Evolutionary conservation across 768 basidiomycete genomes (phyloP).

Genomic region (Xerocomellus amylosporus): DNA sequence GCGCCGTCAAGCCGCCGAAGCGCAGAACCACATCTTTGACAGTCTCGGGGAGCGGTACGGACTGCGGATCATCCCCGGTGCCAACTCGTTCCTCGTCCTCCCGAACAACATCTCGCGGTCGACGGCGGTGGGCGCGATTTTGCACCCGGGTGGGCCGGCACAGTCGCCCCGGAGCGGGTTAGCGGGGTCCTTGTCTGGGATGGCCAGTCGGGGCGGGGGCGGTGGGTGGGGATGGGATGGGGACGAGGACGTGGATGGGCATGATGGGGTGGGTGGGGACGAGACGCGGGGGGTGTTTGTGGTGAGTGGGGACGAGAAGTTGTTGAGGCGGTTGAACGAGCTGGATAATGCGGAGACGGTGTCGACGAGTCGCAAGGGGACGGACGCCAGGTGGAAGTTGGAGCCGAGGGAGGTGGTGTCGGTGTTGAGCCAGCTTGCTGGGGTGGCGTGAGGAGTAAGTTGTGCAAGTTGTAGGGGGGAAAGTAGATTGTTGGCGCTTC

Average conservation of each 20-base stretch:
- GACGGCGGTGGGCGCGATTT: conserved; percentile 78
- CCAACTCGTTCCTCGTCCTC: conserved; percentile 76
- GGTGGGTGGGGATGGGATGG: neutral
- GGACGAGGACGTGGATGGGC: neutral
- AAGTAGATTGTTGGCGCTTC: neutral
- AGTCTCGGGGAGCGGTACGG: conserved; percentile 82
- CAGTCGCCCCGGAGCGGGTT: conserved; percentile 34
- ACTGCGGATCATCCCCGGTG: conserved; percentile 77
- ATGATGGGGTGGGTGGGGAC: conserved; percentile 31
- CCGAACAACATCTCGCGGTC: conserved; percentile 82
- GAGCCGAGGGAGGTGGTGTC: conserved; percentile 35
- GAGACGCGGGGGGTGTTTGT: conserved; percentile 62
- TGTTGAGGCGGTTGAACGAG: conserved; percentile 73
- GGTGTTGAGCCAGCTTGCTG: conserved; percentile 28
- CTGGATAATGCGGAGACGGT: conserved; percentile 70
- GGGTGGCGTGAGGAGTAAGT: neutral
- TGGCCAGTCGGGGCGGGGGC: conserved; percentile 27
- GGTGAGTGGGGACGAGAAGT: conserved; percentile 48
- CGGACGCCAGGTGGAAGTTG: conserved; percentile 72
- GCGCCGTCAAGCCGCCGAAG: conserved; percentile 81
- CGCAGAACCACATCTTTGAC: conserved; percentile 91
- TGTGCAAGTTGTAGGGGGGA: neutral
- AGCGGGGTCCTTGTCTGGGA: conserved; percentile 35
- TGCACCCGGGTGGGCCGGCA: conserved; percentile 59
- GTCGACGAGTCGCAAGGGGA: conserved; percentile 68